Evolutionary conservation across 441 rosid genomes (phyloP).

Genomic region (Pelargonium fulgidum): DNA sequence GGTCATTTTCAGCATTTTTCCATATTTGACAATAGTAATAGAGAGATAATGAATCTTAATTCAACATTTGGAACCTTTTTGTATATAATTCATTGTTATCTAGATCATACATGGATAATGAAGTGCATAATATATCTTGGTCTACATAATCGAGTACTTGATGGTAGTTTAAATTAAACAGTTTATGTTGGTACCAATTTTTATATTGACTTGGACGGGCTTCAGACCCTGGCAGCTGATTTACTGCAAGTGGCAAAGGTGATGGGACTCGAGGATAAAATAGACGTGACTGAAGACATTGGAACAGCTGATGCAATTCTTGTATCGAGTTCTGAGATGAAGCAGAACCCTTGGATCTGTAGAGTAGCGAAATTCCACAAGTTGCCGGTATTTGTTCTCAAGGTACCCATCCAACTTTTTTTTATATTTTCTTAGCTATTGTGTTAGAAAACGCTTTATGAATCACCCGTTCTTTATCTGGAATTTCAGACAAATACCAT

Average conservation of each 20-base stretch:
- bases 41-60: no score
- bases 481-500: conserved; percentile 70
- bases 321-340: conserved; percentile 65
- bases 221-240: conserved; percentile 77
- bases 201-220: conserved; percentile 16
- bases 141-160: neutral
- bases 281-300: conserved; percentile 72
- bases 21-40: no score
- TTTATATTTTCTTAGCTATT: neutral
- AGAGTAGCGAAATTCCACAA: conserved; percentile 76
- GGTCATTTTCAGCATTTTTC: neutral
- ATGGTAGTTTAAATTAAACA: neutral
- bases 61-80: neutral
- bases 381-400: conserved; percentile 68
- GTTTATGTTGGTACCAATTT: neutral
- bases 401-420: conserved; percentile 36
- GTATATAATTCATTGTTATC: no score
- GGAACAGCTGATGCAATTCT: conserved; percentile 78
- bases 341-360: conserved; percentile 75
- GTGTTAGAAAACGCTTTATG: neutral
- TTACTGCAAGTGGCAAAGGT: conserved; percentile 70
- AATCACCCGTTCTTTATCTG: conserved; percentile 11
- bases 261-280: conserved; percentile 76
- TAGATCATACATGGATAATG: neutral
- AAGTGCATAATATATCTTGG: neutral